Evolutionary conservation across 2,329 filamentous ascomycete species (phyloP).

Genomic region (Juglanconis sp.): DNA sequence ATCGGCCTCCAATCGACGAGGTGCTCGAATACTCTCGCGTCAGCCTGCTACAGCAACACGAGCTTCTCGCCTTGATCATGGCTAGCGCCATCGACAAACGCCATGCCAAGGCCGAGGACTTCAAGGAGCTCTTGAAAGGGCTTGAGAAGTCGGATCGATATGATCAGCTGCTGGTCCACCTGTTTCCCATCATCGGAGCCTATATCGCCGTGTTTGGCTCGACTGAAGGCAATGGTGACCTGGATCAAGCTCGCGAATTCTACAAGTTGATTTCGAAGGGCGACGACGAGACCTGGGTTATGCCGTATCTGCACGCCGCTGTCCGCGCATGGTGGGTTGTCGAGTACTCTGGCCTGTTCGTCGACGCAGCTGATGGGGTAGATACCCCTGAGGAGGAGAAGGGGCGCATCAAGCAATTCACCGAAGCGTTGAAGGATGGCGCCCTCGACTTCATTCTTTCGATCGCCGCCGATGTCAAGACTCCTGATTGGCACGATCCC

Average conservation of each 20-base stretch:
- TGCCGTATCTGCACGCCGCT: conserved; percentile 75
- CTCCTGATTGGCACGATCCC: conserved; percentile 82
- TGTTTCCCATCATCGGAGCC: conserved; percentile 74
- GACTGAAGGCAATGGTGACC: conserved; percentile 64
- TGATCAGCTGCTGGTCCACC: conserved; percentile 71
- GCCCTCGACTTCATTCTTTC: conserved; percentile 90
- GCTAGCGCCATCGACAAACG: conserved; percentile 74
- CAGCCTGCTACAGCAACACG: conserved; percentile 85
- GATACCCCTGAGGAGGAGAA: conserved; percentile 60
- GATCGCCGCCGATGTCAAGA: conserved; percentile 75
- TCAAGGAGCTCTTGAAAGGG: conserved; percentile 65
- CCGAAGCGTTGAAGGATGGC: conserved; percentile 77
- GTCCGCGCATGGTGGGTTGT: conserved; percentile 83
- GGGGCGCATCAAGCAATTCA: conserved; percentile 68
- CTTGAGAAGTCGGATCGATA: conserved; percentile 73
- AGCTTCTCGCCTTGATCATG: conserved; percentile 78
- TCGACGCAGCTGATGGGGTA: conserved; percentile 59
- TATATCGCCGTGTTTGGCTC: conserved; percentile 78
- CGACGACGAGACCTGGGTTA: conserved; percentile 67
- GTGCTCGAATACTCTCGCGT: conserved; percentile 75
- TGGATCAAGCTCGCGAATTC: conserved; percentile 67
- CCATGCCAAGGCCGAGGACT: conserved; percentile 68
- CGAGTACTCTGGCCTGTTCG: conserved; percentile 87
- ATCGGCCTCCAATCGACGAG: conserved; percentile 63
- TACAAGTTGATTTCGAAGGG: conserved; percentile 65